Evolutionary conservation across 768 basidiomycete genomes (phyloP).

Genomic region (Tulasnella sp.): DNA sequence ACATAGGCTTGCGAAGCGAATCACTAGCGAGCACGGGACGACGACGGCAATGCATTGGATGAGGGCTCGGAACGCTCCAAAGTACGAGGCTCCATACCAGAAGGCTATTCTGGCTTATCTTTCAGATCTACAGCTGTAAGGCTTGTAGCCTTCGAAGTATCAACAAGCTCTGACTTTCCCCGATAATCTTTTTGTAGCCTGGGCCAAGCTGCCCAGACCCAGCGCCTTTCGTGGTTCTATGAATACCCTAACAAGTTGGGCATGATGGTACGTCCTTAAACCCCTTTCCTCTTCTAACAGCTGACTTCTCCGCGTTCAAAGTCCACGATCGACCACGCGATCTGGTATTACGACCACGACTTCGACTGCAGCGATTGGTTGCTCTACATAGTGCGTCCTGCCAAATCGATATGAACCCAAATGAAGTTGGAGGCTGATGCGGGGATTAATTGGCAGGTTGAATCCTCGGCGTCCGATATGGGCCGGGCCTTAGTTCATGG

Average conservation of each 20-base stretch:
- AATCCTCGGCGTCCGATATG: slow-evolving; percentile 49
- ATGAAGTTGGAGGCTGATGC: too few species aligned
- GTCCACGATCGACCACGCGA: slow-evolving; percentile 70
- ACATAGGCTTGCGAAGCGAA: slow-evolving; percentile 40
- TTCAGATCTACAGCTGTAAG: slow-evolving; percentile 70
- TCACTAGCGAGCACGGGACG: slow-evolving; percentile 2
- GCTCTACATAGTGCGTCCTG: slow-evolving; percentile 54
- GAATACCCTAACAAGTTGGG: slow-evolving; percentile 41
- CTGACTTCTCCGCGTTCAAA: slow-evolving; percentile 22
- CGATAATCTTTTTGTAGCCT: slow-evolving; percentile 37
- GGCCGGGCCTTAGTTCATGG: slow-evolving; percentile 65
- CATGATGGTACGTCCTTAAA: slow-evolving; percentile 46
- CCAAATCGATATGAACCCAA: slow-evolving; percentile 1
- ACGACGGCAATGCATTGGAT: slow-evolving; percentile 56
- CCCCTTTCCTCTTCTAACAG: neutral
- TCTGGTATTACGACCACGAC: slow-evolving; percentile 64
- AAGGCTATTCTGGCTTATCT: slow-evolving; percentile 76
- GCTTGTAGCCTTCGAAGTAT: neutral
- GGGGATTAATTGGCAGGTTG: slow-evolving; percentile 35
- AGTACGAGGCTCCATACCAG: slow-evolving; percentile 62
- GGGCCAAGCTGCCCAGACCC: slow-evolving; percentile 39
- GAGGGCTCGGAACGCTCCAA: slow-evolving; percentile 56
- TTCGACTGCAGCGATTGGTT: slow-evolving; percentile 76
- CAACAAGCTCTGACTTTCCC: slow-evolving; percentile 1
- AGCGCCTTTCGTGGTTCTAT: slow-evolving; percentile 42